phyloP scores from a whole-genome alignment of 192 early-diverging fungal genomes.

The Coemansia umbellata region DNA sequence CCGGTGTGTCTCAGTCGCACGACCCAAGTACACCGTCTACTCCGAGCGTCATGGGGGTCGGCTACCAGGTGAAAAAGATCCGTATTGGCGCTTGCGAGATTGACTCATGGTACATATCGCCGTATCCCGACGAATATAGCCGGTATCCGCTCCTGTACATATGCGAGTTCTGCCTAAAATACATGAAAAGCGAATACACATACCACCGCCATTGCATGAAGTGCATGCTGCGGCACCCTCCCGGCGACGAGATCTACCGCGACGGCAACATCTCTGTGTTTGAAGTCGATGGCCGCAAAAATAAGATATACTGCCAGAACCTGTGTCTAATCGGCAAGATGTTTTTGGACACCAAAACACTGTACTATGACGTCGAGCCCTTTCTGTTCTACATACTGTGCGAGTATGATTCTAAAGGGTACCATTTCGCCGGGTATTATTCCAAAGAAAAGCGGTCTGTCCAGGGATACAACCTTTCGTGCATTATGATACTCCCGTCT shows the following conservation, averaged over 20 bases:
- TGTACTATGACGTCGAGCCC: conserved; percentile 97
- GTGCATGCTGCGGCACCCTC: conserved; percentile 75
- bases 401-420: conserved; percentile 69
- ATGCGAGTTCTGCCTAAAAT: conserved; percentile 97
- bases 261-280: conserved; percentile 86
- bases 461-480: conserved; percentile 87
- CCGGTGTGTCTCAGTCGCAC: background rate
- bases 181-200: conserved; percentile 89
- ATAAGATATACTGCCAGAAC: conserved; percentile 98
- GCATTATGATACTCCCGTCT: conserved; percentile 85
- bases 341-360: conserved; percentile 96
- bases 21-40: conserved; percentile 28
- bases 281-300: conserved; percentile 95
- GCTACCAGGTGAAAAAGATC: conserved; percentile 57
- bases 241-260: conserved; percentile 96
- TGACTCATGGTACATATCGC: conserved; percentile 92
- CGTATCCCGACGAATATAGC: conserved; percentile 97
- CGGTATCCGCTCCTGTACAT: conserved; percentile 71
- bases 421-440: conserved; percentile 96
- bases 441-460: conserved; percentile 92
- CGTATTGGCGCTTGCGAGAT: conserved; percentile 80
- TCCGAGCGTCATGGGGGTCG: conserved; percentile 17
- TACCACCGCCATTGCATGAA: conserved; percentile 81
- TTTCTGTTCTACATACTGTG: conserved; percentile 92
- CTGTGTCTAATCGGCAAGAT: conserved; percentile 93